Evolutionary conservation across 352 stramenopile genomes (phyloP).

Genomic region (Peronospora destructor): DNA sequence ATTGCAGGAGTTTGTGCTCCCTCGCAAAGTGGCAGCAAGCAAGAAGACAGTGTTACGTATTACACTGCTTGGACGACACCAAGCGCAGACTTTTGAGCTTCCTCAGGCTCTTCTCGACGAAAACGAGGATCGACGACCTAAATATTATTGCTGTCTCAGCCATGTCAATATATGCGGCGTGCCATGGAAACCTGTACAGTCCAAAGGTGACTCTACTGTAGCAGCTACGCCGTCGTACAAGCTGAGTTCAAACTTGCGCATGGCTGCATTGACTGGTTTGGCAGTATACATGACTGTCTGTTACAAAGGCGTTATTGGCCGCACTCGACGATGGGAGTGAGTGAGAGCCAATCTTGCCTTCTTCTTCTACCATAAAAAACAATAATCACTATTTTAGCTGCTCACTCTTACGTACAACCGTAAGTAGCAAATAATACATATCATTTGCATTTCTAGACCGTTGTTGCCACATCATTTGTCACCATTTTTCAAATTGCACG

Average conservation of each 20-base stretch:
- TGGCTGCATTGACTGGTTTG: conserved; percentile 39
- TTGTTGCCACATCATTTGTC: conserved; percentile 8
- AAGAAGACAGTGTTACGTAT: conserved; percentile 47
- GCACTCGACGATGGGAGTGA: conserved; percentile 38
- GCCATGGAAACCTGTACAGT: conserved; percentile 21
- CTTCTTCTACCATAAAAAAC: no score
- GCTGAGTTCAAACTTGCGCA: conserved; percentile 32
- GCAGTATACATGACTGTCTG: conserved; percentile 57
- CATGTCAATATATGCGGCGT: conserved; percentile 63
- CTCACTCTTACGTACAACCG: conserved; percentile 5
- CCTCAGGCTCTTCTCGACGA: conserved; percentile 38
- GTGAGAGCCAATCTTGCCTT: no score
- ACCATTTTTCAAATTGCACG: conserved; percentile 73
- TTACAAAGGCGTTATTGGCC: conserved; percentile 53
- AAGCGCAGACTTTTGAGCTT: conserved; percentile 67
- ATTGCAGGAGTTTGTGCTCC: conserved; percentile 54
- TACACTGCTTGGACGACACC: conserved; percentile 57
- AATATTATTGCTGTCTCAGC: conserved; percentile 79
- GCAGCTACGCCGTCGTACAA: conserved; percentile 10
- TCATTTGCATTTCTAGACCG: neutral
- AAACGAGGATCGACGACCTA: conserved; percentile 40
- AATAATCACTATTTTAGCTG: neutral
- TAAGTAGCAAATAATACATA: neutral
- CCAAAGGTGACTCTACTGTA: conserved; percentile 1
- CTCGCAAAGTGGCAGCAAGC: conserved; percentile 37